Percentiles rank a stretch among this genome's conserved stretches.
phyloP scores from a whole-genome alignment of 352 stramenopile genomes.

The Phytophthora pluvialis region DNA sequence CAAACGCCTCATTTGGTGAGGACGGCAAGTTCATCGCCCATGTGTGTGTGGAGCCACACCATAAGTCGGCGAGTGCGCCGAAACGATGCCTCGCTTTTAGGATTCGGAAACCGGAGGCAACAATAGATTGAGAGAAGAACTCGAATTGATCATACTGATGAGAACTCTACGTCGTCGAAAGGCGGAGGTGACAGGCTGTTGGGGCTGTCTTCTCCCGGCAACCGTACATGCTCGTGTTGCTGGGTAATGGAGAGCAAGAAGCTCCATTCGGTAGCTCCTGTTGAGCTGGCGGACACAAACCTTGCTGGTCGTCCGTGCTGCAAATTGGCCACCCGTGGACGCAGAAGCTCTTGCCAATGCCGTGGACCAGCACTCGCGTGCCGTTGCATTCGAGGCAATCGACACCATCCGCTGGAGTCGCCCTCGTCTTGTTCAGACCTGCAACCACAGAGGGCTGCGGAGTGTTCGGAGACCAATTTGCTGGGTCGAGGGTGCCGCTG shows the following conservation, averaged over 20 bases:
- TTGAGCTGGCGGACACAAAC: slow-evolving; percentile 44
- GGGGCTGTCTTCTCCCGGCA: slow-evolving; percentile 29
- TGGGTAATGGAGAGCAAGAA: slow-evolving; percentile 34
- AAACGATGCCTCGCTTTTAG: slow-evolving; percentile 13
- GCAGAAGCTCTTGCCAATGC: slow-evolving; percentile 44
- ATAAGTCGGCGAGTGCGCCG: background rate
- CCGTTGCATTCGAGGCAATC: slow-evolving; percentile 16
- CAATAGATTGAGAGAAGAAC: slow-evolving; percentile 19
- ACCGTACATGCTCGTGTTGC: slow-evolving; percentile 27
- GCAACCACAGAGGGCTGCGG: slow-evolving; percentile 2
- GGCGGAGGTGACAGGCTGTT: slow-evolving; percentile 5
- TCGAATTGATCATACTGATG: background rate
- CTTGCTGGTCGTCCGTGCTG: slow-evolving; percentile 25
- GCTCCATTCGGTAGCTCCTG: slow-evolving; percentile 41
- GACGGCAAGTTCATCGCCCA: slow-evolving; percentile 22
- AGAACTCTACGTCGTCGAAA: background rate
- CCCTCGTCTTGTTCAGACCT: slow-evolving; percentile 3
- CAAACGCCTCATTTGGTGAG: slow-evolving; percentile 14
- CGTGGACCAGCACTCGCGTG: slow-evolving; percentile 45
- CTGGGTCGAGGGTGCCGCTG: slow-evolving; percentile 19
- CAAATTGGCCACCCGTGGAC: slow-evolving; percentile 31
- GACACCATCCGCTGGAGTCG: slow-evolving; percentile 5
- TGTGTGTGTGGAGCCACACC: background rate
- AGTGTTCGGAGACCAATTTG: slow-evolving; percentile 27
- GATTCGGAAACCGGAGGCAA: background rate